phyloP scores from a whole-genome alignment of 495 filamentous ascomycete genomes.

The Podospora sp. region DNA sequence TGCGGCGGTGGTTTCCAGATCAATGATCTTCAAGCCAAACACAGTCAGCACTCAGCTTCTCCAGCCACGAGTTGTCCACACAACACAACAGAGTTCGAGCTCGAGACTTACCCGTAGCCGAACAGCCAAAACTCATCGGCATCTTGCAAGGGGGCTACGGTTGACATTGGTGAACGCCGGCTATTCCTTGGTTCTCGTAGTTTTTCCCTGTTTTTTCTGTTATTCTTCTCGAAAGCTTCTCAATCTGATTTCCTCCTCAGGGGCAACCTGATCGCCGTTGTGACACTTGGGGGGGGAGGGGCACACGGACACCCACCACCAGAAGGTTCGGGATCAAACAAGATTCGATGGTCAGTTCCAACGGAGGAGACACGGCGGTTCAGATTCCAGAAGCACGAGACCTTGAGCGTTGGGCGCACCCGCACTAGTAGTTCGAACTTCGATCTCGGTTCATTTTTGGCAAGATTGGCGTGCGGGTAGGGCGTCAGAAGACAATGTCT shows the following conservation, averaged over 20 bases:
- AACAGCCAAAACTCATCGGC: slow-evolving; percentile 93
- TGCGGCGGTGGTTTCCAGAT: slow-evolving; percentile 99
- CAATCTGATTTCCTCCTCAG: not conserved
- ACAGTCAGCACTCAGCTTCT: slow-evolving; percentile 32
- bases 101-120: slow-evolving; percentile 77
- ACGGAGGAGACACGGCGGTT: not conserved
- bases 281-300: slow-evolving; percentile 19
- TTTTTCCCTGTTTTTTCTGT: not conserved
- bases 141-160: slow-evolving; percentile 39
- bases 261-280: slow-evolving; percentile 15
- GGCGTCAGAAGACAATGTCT: not conserved
- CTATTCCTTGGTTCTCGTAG: slow-evolving; percentile 18
- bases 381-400: not conserved
- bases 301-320: not conserved
- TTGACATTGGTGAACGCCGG: slow-evolving; percentile 21
- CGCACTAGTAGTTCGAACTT: too few relatives aligned
- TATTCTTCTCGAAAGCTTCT: not conserved
- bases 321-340: not conserved
- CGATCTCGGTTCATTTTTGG: not conserved
- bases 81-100: not conserved
- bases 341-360: not conserved
- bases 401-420: not conserved
- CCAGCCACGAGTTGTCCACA: not conserved
- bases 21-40: slow-evolving; percentile 64
- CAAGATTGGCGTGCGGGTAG: not conserved